phyloP scores from a whole-genome alignment of 306 rosid species.

The Crataegus laevigata region DNA sequence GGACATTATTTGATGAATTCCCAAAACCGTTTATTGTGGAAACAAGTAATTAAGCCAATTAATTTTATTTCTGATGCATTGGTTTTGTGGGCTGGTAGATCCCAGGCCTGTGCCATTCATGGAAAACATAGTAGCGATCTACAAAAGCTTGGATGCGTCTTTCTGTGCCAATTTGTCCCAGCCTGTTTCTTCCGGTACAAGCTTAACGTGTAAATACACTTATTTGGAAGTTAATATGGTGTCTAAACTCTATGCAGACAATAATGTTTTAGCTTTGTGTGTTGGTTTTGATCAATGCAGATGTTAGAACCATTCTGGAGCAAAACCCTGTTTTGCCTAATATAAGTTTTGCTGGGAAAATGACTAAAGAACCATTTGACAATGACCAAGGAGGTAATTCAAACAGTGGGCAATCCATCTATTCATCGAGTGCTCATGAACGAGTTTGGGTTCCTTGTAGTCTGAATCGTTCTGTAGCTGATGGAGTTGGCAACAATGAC shows the following conservation, averaged over 20 bases:
- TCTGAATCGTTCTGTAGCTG: conserved; percentile 9
- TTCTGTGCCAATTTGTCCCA: conserved; percentile 38
- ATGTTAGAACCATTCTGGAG: conserved; percentile 26
- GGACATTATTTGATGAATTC: background rate
- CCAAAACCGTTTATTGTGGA: background rate
- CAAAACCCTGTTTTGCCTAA: conserved; percentile 16
- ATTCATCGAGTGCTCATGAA: conserved; percentile 6
- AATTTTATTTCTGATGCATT: background rate
- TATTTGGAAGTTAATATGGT: background rate
- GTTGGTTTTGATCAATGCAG: conserved; percentile 24
- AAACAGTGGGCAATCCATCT: conserved; percentile 11
- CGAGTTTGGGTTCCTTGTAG: conserved; percentile 8
- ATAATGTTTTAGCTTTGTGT: background rate
- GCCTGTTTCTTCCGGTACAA: conserved; percentile 46
- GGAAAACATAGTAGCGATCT: conserved; percentile 64
- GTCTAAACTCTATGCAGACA: background rate
- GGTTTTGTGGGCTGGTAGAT: conserved; percentile 15
- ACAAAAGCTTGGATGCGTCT: conserved; percentile 55
- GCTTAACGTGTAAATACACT: background rate
- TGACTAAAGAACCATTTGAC: conserved; percentile 7
- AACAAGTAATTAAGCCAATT: background rate
- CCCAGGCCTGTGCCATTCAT: conserved; percentile 49
- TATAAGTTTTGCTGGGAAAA: conserved; percentile 10
- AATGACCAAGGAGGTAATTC: conserved; percentile 8
- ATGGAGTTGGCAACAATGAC: conserved; percentile 34